Evolutionary conservation across 495 filamentous ascomycete species (phyloP), one percentile per base, ranked within the genome.

Genomic region (Trichoderma reesei): DNA sequence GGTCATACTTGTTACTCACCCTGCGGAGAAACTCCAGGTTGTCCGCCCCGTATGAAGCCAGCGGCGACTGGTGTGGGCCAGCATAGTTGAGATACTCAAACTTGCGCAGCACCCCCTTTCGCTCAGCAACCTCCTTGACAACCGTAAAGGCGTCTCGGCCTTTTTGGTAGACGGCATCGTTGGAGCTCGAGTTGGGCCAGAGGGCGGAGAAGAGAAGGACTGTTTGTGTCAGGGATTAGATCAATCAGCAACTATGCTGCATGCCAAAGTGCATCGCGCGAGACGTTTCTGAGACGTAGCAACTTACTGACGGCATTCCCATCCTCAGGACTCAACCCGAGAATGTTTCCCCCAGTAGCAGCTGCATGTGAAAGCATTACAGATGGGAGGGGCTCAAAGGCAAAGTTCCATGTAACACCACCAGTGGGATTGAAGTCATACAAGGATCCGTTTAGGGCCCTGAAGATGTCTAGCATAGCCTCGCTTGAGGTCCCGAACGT

Each of bases 311-410:
- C 44, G 8, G 4, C n/a, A 48, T 48, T 48, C 5, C 44, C 44
- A 48, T 48, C 44, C 44, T 48, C 16, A 18, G 44, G n/a, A 7
- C 20, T 18, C 5, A 48, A 26, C n/a, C 44, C 44, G 16, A 48
- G 44, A 48, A 48, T 16, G 16, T 48, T 48, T 9, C 44, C 44
- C 4, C 44, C 44, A 1, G 44, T 48, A 16, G 44, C 44, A 1
- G 44, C n/a, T 16, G 44, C 16, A 48, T 48, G 44, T 20, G 44
- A 48, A 20, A 48, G 44, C 70, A 77, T 74, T 44, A 68, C 65
- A 20, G 75, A 68, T 33, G 79, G 78, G 61, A 83, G 75, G 16
- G 80, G 80, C 67, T 82, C 79, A 63, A 79, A 73, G 64, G 75
- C 75, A 10, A 81, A 66, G 14, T 38, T 38, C 63, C 67, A 68